A percentile compares a stretch with the other conserved stretches of the same genome.
Evolutionary conservation across 2,329 filamentous ascomycete species (phyloP).

Genomic region (Ascochyta viciae-villosae): DNA sequence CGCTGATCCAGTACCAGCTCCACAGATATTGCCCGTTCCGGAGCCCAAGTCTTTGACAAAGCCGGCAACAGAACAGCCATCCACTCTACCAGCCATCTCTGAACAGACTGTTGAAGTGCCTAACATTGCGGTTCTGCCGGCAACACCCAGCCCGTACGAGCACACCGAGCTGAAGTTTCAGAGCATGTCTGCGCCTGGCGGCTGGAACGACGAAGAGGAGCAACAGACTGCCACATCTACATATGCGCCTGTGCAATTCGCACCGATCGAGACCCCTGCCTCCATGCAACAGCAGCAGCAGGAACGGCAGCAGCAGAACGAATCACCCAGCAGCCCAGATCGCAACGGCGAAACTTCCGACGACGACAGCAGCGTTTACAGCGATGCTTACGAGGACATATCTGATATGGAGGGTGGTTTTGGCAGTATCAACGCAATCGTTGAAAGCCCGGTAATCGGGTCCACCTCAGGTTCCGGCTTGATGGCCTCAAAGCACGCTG

Average conservation of each 20-base stretch:
- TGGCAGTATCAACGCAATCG: conserved; percentile 74
- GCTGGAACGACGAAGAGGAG: conserved; percentile 42
- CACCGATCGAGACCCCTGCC: conserved; percentile 15
- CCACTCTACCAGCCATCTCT: conserved; percentile 12
- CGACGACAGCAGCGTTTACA: conserved; percentile 66
- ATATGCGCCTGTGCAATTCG: conserved; percentile 3
- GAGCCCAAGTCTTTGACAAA: conserved; percentile 41
- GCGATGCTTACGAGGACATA: conserved; percentile 78
- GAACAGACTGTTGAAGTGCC: conserved; percentile 36
- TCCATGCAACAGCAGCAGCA: conserved; percentile 5
- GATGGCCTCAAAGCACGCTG: conserved; percentile 35
- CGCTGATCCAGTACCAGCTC: conserved; percentile 13
- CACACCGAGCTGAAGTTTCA: conserved; percentile 36
- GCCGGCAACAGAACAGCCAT: conserved; percentile 20
- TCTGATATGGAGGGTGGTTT: conserved; percentile 73
- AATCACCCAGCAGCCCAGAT: conserved; percentile 6
- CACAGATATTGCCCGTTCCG: conserved; percentile 24
- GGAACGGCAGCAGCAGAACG: conserved; percentile 6
- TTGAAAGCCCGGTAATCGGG: conserved; percentile 62
- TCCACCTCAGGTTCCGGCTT: conserved; percentile 27
- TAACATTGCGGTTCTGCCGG: conserved; percentile 45
- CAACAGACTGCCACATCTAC: conserved; percentile 10
- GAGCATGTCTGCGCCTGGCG: conserved; percentile 35
- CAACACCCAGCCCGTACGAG: conserved; percentile 42
- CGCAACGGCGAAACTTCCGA: conserved; percentile 40